Conservation (phyloP, 768 basidiomycete genomes). For the Nevesoporus exiguus region DNA sequence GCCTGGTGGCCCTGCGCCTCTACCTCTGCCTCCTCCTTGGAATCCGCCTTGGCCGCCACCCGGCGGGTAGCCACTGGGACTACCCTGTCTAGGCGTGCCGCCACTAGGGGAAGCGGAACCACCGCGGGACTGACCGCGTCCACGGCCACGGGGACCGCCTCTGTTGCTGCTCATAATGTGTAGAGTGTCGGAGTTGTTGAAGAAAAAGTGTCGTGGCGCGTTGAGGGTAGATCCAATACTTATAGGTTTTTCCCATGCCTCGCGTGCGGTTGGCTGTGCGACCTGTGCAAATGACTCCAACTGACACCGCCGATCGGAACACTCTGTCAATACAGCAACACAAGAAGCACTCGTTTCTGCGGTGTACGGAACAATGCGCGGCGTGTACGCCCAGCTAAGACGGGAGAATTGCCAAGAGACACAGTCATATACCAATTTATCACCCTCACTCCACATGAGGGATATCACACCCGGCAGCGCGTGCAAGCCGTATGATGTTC, state of each 20-base stretch:
- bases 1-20: conserved; percentile 27
- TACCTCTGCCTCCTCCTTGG: conserved; percentile 22
- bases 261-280: background rate
- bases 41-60: conserved; percentile 9
- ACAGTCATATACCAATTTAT: background rate
- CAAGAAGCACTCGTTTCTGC: no score
- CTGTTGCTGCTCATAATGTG: conserved; percentile 17
- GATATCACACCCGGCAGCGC: conserved; percentile 52
- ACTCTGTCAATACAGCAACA: background rate
- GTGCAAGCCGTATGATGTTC: conserved; percentile 50
- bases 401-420: background rate
- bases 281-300: background rate
- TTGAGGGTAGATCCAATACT: background rate
- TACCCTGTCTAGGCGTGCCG: background rate
- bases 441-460: conserved; percentile 36
- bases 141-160: conserved; percentile 17
- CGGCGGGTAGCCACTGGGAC: conserved; percentile 6
- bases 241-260: background rate
- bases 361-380: background rate
- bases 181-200: background rate
- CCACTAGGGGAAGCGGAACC: background rate
- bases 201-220: background rate
- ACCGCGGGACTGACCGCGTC: conserved; percentile 8
- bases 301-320: background rate
- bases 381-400: background rate